Base-by-base conservation (phyloP, 192 early-diverging fungal genomes). In the Gryganskiella cystojenkinii region DNA sequence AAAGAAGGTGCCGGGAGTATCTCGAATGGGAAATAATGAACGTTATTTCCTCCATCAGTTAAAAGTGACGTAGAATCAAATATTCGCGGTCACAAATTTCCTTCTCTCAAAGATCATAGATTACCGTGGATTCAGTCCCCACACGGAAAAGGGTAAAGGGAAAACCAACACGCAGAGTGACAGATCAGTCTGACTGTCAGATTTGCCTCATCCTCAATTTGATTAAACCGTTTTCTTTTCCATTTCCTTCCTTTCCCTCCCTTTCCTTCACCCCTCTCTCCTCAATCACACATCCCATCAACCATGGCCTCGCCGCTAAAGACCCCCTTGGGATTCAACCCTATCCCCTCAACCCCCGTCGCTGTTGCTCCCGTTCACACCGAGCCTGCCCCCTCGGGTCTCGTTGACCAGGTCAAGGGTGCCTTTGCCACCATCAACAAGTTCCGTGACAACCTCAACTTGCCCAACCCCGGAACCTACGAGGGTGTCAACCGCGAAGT, bases 401-500 rank as follows among this genome's bases (percentile, higher is more conserved):
- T 78, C 2, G n/a, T 78, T 24, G 56, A 46, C 37, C 74, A 78
- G 52, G 74, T 59, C 61, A 78, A 78, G 44, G 67, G 42, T 10
- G 56, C 74, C 0, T 78, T 58, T 43, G 44, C 74, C 2, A 64
- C 54, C n/a, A 45, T 78, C 61, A 68, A 50, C 60, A 20, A 69
- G 49, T 78, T 78, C 74, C 74, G 74, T 40, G 71, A 72, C 33
- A 45, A 40, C 42, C 79, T 91, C 27, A 81, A 89, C 64, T 81
- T 97, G 61, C 88, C 90, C n/a, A 89, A 88, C 71, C 94, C 95
- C 22, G 95, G 94, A 61, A 89, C 80, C 61, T 95, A 88, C 70
- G 95, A 97, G 82, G 83, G 86, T 62, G 80, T 95, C 69, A 94
- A 93, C 84, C 68, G 90, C 40, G 95, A 96, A 83, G 83, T 85